Percentiles rank a stretch among this genome's conserved stretches.
These are phyloP conservation scores for Fusarium illudens DNA, from an alignment of 2,329 filamentous ascomycete species.

Conservation along the genomic window DNA sequence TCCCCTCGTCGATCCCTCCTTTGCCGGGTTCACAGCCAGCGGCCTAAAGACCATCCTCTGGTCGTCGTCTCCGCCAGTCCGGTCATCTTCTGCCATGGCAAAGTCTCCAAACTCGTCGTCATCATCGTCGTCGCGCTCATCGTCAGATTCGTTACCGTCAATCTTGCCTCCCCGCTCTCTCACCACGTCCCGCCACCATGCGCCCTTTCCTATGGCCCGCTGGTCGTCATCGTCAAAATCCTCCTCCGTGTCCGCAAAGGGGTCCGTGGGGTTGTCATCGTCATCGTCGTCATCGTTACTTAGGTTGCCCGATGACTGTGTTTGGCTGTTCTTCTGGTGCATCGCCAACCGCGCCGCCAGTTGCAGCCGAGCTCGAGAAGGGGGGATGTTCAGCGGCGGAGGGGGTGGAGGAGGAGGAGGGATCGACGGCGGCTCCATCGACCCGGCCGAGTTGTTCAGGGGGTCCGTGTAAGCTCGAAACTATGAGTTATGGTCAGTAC, in stretches of 20 bases:
- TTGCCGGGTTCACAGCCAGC: slow-evolving; percentile 61
- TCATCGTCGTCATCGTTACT: slow-evolving; percentile 50
- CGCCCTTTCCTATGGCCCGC: slow-evolving; percentile 48
- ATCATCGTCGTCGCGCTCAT: slow-evolving; percentile 63
- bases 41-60: slow-evolving; percentile 63
- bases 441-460: slow-evolving; percentile 56
- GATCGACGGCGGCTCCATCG: slow-evolving; percentile 66
- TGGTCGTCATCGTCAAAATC: slow-evolving; percentile 61
- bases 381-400: slow-evolving; percentile 83
- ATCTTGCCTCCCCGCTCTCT: slow-evolving; percentile 51
- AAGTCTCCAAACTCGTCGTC: slow-evolving; percentile 76
- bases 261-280: slow-evolving; percentile 50
- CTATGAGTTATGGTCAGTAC: slow-evolving; percentile 48
- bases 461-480: slow-evolving; percentile 68
- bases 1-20: slow-evolving; percentile 47
- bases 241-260: slow-evolving; percentile 62
- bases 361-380: slow-evolving; percentile 85
- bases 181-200: slow-evolving; percentile 60
- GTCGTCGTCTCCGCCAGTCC: slow-evolving; percentile 41
- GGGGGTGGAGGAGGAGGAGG: slow-evolving; percentile 71
- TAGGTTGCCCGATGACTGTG: slow-evolving; percentile 56
- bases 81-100: slow-evolving; percentile 66
- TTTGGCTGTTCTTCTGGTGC: slow-evolving; percentile 70
- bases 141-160: slow-evolving; percentile 58
- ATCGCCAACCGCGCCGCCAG: slow-evolving; percentile 87